Evolutionary conservation across 345 rosid genomes (phyloP).

Genomic region (Arabis hirsuta): DNA sequence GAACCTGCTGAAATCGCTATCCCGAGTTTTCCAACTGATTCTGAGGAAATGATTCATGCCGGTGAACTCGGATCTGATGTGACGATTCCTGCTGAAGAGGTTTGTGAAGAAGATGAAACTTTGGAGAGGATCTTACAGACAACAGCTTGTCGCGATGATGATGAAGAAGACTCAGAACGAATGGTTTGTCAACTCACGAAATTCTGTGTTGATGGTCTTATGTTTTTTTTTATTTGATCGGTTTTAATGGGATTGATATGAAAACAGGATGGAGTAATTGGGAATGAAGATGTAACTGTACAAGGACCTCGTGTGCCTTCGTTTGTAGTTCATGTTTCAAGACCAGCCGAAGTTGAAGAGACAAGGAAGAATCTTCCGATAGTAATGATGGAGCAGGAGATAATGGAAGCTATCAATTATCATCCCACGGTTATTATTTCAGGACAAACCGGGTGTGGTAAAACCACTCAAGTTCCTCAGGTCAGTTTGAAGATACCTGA

Average conservation of each 20-base stretch:
- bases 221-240: not conserved
- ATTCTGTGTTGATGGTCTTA: not conserved
- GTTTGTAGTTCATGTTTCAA: constrained; percentile 67
- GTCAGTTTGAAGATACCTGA: constrained; percentile 44
- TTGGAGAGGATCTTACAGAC: constrained; percentile 17
- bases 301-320: constrained; percentile 50
- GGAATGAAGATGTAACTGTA: constrained; percentile 33
- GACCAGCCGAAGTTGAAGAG: constrained; percentile 75
- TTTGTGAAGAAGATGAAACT: constrained; percentile 29
- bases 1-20: constrained; percentile 24
- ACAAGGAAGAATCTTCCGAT: constrained; percentile 86
- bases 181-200: constrained; percentile 43
- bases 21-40: constrained; percentile 25
- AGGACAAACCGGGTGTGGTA: constrained; percentile 97
- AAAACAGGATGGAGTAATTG: constrained; percentile 46
- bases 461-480: constrained; percentile 98
- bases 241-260: constrained; percentile 31
- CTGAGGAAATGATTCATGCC: constrained; percentile 24
- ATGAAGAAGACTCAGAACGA: constrained; percentile 10
- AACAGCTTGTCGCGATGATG: constrained; percentile 22
- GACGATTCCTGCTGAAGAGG: constrained; percentile 42
- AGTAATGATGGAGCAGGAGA: constrained; percentile 98
- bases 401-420: constrained; percentile 88
- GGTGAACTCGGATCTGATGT: constrained; percentile 32
- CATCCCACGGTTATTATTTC: constrained; percentile 67